A percentile compares a stretch with the other conserved stretches of the same genome.
These are phyloP conservation scores for Metschnikowia hibisci DNA, from an alignment of 805 yeast species.

Conservation along the genomic window DNA sequence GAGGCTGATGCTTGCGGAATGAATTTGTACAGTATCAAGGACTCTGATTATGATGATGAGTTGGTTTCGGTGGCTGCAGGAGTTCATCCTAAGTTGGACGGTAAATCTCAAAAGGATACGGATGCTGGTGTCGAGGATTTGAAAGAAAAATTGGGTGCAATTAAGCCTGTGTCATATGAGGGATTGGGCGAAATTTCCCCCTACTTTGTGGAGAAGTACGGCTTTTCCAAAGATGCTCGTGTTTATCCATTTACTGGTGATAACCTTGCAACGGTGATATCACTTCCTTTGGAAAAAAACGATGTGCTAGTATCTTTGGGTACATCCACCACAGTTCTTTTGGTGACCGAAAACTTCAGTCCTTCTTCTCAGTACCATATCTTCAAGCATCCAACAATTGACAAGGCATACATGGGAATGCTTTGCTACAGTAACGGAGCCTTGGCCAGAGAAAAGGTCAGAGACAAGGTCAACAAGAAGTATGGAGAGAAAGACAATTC, in stretches of 20 bases:
- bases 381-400: constrained; percentile 81
- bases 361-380: constrained; percentile 83
- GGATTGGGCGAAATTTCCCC: constrained; percentile 50
- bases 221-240: constrained; percentile 52
- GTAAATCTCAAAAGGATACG: constrained; percentile 19
- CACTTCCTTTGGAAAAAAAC: constrained; percentile 70
- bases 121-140: constrained; percentile 38
- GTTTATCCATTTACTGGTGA: constrained; percentile 86
- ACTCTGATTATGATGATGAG: constrained; percentile 51
- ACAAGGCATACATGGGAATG: constrained; percentile 85
- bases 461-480: constrained; percentile 57
- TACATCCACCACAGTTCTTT: constrained; percentile 83
- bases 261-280: constrained; percentile 80
- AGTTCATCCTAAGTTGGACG: constrained; percentile 42
- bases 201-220: constrained; percentile 64
- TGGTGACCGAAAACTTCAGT: constrained; percentile 71
- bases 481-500: constrained; percentile 30
- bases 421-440: constrained; percentile 91
- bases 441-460: constrained; percentile 72
- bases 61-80: constrained; percentile 56
- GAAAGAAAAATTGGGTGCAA: constrained; percentile 49
- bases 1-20: constrained; percentile 91
- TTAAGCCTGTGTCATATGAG: constrained; percentile 48
- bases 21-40: constrained; percentile 75
- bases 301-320: constrained; percentile 83